Evolutionary conservation across 441 rosid species (phyloP), one percentile per base, ranked within the genome.

Genomic region (Hura crepitans): DNA sequence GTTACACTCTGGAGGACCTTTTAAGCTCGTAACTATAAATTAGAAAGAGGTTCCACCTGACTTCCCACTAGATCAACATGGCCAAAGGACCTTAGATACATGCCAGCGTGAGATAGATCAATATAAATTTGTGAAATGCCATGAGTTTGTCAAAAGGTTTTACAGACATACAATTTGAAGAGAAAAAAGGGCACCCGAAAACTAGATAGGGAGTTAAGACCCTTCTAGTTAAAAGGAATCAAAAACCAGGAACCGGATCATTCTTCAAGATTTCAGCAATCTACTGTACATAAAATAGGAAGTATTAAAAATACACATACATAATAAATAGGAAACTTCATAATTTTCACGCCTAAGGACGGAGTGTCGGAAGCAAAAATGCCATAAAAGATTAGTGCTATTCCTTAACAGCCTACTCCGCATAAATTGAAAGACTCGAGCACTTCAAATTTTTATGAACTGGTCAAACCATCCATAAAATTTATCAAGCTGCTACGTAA

Each of bases 81-180:
- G 33, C 62, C 22, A 15, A 12, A 45, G 22, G 25, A 12, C 37
- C 15, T 15, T 27, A 49, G 20, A 49, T 7, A 12, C 23, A 39
- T 43, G 18, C 60, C 49, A 54, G 14, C 33, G 27, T 33, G n/a
- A n/a, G 33, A 27, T 25, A 25, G 39, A 46, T 46, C 20, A 8
- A 23, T 11, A 59, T 43, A 45, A 11, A 20, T 31, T 59, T 20
- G 10, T 53, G 15, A 49, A 35, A 14, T 35, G 18, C n/a, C 67
- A 51, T 18, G 18, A 62, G 9, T 54, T 53, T 42, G 65, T 43
- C 45, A 71, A 62, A 46, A 23, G 18, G 18, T n/a, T 56, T 28
- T 45, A 46, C 13, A n/a, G 58, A 47, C 35, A 12, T 33, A 45
- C 45, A 25, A 30, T 25, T 31, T 57, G 30, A 18, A 20, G 18